phyloP scores from a whole-genome alignment of 371 early-diverging fungal species.

The Saksenaea oblongispora region DNA sequence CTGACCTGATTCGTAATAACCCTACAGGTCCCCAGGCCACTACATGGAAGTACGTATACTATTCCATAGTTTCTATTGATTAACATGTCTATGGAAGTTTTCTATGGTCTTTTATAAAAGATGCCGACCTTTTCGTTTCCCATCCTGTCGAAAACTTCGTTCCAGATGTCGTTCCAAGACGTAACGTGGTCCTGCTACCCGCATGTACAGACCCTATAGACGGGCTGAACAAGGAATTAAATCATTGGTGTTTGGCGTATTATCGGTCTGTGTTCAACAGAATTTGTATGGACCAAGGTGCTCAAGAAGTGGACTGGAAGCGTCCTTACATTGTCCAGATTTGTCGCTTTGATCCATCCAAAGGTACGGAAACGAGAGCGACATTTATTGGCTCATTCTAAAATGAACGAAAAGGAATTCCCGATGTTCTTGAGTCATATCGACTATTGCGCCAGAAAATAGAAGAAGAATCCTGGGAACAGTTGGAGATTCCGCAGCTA shows the following conservation, averaged over 20 bases:
- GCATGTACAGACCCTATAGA: constrained; percentile 79
- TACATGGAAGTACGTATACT: constrained; percentile 56
- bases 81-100: constrained; percentile 37
- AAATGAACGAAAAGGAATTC: constrained; percentile 50
- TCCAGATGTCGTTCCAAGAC: constrained; percentile 66
- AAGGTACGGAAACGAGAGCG: constrained; percentile 49
- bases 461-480: constrained; percentile 32
- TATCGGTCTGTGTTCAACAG: constrained; percentile 80
- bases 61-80: neutral
- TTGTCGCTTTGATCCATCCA: constrained; percentile 91
- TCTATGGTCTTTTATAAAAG: constrained; percentile 72
- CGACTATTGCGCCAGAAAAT: constrained; percentile 61
- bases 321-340: constrained; percentile 85
- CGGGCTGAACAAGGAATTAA: constrained; percentile 74
- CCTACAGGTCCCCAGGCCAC: constrained; percentile 60
- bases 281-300: constrained; percentile 71
- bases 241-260: constrained; percentile 52
- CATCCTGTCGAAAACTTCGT: constrained; percentile 80
- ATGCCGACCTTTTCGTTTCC: constrained; percentile 76
- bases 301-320: constrained; percentile 57
- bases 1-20: constrained; percentile 65
- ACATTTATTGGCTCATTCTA: too few relatives aligned
- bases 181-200: constrained; percentile 70
- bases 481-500: constrained; percentile 64
- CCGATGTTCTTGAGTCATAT: constrained; percentile 78